Percentiles rank a stretch among this genome's conserved stretches.
phyloP scores from a whole-genome alignment of 805 yeast genomes.

The Debaryomyces castellii region DNA sequence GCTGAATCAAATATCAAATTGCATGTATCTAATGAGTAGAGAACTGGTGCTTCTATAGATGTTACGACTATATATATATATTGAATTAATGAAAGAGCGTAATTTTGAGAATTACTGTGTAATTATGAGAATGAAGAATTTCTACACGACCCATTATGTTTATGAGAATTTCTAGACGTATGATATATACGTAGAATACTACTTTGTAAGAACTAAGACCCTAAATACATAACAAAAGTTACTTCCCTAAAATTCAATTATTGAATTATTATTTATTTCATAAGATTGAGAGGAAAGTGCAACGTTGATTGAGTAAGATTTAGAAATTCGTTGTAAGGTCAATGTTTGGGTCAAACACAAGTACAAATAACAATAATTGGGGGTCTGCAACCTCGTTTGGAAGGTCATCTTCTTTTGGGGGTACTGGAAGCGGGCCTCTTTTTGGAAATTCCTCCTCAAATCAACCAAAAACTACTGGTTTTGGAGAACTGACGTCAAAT shows the following conservation, averaged over 20 bases:
- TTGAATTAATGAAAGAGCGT: not conserved
- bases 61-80: not conserved
- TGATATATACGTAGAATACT: not conserved
- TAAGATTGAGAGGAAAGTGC: not conserved
- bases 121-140: not conserved
- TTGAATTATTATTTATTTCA: not conserved
- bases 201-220: not conserved
- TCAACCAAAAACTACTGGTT: conserved; percentile 17
- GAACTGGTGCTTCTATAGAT: not conserved
- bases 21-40: conserved; percentile 10
- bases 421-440: conserved; percentile 10
- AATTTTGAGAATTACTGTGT: not conserved
- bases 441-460: conserved; percentile 12
- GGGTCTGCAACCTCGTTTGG: conserved; percentile 22
- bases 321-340: not conserved
- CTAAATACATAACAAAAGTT: not conserved
- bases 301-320: not conserved
- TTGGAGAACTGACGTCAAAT: conserved; percentile 7
- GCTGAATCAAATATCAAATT: conserved; percentile 29
- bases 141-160: conserved; percentile 3
- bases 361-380: conserved; percentile 14
- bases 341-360: conserved; percentile 12
- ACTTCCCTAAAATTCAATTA: not conserved
- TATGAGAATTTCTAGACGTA: conserved; percentile 2
- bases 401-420: conserved; percentile 18